Evolutionary conservation across 2,329 filamentous ascomycete genomes (phyloP), one percentile per base, ranked within the genome.

Genomic region (Penicillium sclerotigenum): DNA sequence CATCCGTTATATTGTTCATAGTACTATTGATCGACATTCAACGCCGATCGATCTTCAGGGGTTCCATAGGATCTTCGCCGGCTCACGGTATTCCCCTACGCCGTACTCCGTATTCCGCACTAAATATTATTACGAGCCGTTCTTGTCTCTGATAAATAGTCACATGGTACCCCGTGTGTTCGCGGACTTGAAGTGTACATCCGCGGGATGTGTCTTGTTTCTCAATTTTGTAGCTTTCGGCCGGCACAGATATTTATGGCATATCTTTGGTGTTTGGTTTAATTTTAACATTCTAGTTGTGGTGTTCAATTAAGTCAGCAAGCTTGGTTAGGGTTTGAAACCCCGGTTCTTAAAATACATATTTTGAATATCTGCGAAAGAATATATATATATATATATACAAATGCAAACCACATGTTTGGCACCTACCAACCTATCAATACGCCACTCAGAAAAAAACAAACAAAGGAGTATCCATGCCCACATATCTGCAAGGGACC

Each of bases 11-110:
- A 45, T 46, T 46, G 42, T 6, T 2, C 36, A 38, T 20, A 11
- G 10, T 20, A 42, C 49, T 11, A 10, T 5, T 36, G 34, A 36
- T 55, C 53, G 40, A 38, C 53, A 40, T 14, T 31, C 34, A 46
- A 55, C 28, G 53, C 34, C 47, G 53, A 55, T 55, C 53, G 53
- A 55, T 55, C 53, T 55, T 55, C 53, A 55, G 53, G 53, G 53
- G 53, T 52, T 52, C 53, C 53, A 46, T 55, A 46, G 41, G 47
- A 55, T 52, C 47, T 52, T 33, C 41, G 9, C 16, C 29, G 14
- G 41, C 33, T 46, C 31, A 46, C 20, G 28, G 52, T 24, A 22
- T 50, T n/a, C n/a, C 36, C 28, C 22, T 54, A 42, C 10, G 3
- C 6, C 18, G 20, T 29, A 18, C 34, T 6, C 6, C 6, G 31